Evolutionary conservation across 768 basidiomycete genomes (phyloP).

Genomic region (Cytidiella melzeri): DNA sequence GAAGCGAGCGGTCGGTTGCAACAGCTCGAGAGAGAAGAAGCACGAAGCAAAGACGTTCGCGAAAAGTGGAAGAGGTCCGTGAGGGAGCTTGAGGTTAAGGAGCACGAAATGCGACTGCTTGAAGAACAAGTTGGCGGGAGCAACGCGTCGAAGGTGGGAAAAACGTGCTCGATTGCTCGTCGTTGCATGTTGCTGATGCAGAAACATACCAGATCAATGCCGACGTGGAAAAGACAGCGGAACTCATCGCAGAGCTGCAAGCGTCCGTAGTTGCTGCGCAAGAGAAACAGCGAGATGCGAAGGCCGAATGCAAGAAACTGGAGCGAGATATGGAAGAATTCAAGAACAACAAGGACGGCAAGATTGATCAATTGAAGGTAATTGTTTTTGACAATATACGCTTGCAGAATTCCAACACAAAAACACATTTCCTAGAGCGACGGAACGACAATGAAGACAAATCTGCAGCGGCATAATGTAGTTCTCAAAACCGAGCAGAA

Average conservation of each 20-base stretch:
- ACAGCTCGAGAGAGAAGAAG: slow-evolving; percentile 50
- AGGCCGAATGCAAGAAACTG: slow-evolving; percentile 76
- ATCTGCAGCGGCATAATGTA: slow-evolving; percentile 74
- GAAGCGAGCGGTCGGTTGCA: slow-evolving; percentile 43
- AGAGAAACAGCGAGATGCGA: slow-evolving; percentile 70
- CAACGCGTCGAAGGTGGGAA: slow-evolving; percentile 77
- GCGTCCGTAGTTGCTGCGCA: slow-evolving; percentile 56
- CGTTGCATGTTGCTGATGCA: not conserved
- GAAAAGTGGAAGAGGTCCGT: slow-evolving; percentile 55
- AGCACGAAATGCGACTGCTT: slow-evolving; percentile 77
- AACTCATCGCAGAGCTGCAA: slow-evolving; percentile 53
- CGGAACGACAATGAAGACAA: slow-evolving; percentile 76
- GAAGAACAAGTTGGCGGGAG: slow-evolving; percentile 84
- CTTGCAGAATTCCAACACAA: not conserved
- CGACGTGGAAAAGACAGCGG: slow-evolving; percentile 71
- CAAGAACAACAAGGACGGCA: slow-evolving; percentile 97
- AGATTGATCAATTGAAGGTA: slow-evolving; percentile 91
- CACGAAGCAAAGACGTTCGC: slow-evolving; percentile 42
- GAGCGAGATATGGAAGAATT: slow-evolving; percentile 98
- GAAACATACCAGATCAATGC: slow-evolving; percentile 53
- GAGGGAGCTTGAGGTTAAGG: slow-evolving; percentile 81
- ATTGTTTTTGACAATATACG: not conserved
- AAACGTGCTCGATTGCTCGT: not conserved
- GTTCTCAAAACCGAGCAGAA: slow-evolving; percentile 83
- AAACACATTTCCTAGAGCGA: slow-evolving; percentile 43